Conservation (phyloP, 1,139 yeast species). For the Debaryomyces subglobosus region DNA sequence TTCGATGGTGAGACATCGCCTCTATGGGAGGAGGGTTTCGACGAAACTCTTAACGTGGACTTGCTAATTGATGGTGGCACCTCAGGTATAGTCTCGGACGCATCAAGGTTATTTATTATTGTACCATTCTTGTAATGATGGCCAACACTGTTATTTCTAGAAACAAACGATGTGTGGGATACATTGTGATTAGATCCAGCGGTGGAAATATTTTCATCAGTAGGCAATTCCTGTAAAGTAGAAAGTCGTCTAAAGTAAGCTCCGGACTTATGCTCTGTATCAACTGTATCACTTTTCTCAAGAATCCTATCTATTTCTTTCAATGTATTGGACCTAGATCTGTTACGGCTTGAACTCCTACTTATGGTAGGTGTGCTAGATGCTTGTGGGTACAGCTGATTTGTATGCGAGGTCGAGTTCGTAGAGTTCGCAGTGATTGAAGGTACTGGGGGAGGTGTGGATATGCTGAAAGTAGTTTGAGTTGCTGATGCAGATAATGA, state of each 20-base stretch:
- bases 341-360: constrained; percentile 20
- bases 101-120: constrained; percentile 1
- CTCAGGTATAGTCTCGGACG: not conserved
- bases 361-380: constrained; percentile 14
- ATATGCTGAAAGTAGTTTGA: constrained; percentile 28
- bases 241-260: constrained; percentile 76
- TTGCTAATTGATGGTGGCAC: constrained; percentile 2
- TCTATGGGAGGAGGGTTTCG: not conserved
- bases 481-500: constrained; percentile 27
- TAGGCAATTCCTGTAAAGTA: constrained; percentile 63
- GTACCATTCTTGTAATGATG: constrained; percentile 10
- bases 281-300: constrained; percentile 44
- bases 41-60: constrained; percentile 10
- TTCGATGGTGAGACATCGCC: not conserved
- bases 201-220: constrained; percentile 26
- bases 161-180: constrained; percentile 14
- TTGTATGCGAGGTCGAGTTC: constrained; percentile 18
- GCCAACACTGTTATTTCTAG: constrained; percentile 17
- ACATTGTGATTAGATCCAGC: constrained; percentile 2
- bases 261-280: constrained; percentile 54
- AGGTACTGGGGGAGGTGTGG: constrained; percentile 19
- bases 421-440: constrained; percentile 24
- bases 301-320: constrained; percentile 43
- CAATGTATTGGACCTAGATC: constrained; percentile 44
- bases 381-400: constrained; percentile 19